These are phyloP conservation scores for Xylaria sp. DNA, from an alignment of 2,329 filamentous ascomycete species.

Conservation along the genomic window DNA sequence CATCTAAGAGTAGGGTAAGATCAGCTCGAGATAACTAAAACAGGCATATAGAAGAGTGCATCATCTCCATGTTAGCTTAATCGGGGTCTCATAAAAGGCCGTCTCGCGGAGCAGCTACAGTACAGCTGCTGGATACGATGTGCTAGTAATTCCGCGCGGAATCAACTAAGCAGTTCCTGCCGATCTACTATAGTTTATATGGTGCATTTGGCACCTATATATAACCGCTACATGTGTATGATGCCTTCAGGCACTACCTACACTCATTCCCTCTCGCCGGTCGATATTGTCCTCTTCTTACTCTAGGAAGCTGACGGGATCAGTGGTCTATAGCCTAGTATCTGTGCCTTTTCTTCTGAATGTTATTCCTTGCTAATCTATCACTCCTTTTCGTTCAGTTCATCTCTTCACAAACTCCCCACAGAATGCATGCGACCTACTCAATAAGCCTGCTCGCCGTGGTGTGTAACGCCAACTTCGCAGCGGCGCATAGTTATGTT, in stretches of 20 bases:
- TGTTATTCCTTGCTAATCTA: neutral
- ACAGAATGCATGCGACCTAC: conserved; percentile 12
- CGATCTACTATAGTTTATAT: neutral
- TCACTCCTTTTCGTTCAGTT: neutral
- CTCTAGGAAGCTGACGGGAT: too few relatives aligned
- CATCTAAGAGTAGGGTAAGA: neutral
- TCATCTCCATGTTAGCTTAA: conserved; percentile 2
- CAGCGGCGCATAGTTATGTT: conserved; percentile 37
- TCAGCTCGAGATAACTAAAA: neutral
- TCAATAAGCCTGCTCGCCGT: conserved; percentile 17
- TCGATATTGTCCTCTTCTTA: too few relatives aligned
- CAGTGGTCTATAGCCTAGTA: too few relatives aligned
- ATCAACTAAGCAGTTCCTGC: neutral
- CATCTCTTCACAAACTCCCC: neutral
- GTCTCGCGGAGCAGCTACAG: conserved; percentile 1
- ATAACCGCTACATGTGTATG: neutral
- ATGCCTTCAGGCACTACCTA: neutral
- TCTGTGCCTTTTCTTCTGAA: too few relatives aligned
- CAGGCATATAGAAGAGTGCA: conserved; percentile 13
- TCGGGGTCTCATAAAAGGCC: neutral
- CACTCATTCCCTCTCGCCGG: too few relatives aligned
- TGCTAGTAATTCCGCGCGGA: conserved; percentile 13
- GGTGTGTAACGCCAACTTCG: neutral
- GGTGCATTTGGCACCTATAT: conserved; percentile 3
- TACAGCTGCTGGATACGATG: neutral